A percentile compares a stretch with the other conserved stretches of the same genome.
Conservation (phyloP, 352 stramenopile genomes). For the Thalassiosira mediterranea region DNA sequence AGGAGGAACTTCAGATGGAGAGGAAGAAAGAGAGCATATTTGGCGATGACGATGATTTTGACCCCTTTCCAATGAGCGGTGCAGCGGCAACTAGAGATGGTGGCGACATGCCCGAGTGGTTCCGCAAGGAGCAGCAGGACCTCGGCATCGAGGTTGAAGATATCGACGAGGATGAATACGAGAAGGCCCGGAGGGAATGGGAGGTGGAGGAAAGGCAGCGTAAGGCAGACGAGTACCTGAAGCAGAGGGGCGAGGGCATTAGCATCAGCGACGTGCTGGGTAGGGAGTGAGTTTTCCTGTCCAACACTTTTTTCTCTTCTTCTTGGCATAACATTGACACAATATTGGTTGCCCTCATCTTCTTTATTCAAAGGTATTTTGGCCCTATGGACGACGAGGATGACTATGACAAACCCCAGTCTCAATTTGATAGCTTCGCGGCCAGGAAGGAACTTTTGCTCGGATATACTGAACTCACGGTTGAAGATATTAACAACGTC, state of each 20-base stretch:
- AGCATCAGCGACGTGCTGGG: constrained; percentile 48
- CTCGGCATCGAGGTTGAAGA: constrained; percentile 40
- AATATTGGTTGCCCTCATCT: too few relatives aligned
- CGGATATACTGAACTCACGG: constrained; percentile 66
- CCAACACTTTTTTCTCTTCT: not conserved
- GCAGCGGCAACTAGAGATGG: constrained; percentile 14
- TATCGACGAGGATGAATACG: constrained; percentile 22
- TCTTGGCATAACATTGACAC: too few relatives aligned
- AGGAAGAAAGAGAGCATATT: constrained; percentile 40
- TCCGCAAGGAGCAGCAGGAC: constrained; percentile 58
- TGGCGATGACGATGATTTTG: constrained; percentile 46
- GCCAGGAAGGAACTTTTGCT: constrained; percentile 64
- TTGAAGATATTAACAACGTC: constrained; percentile 66
- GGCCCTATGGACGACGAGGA: constrained; percentile 54
- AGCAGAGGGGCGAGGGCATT: constrained; percentile 28
- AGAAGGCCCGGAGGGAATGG: constrained; percentile 19
- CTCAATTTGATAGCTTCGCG: constrained; percentile 56
- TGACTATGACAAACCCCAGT: constrained; percentile 58
- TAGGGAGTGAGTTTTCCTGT: constrained; percentile 18
- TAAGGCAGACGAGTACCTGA: constrained; percentile 50
- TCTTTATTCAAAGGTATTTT: constrained; percentile 29
- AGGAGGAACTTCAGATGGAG: constrained; percentile 39
- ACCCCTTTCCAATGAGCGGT: constrained; percentile 7
- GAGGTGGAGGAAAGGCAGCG: constrained; percentile 41
- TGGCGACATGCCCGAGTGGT: constrained; percentile 59